phyloP scores from a whole-genome alignment of 495 filamentous ascomycete genomes.

The Aspergillus nidulans region DNA sequence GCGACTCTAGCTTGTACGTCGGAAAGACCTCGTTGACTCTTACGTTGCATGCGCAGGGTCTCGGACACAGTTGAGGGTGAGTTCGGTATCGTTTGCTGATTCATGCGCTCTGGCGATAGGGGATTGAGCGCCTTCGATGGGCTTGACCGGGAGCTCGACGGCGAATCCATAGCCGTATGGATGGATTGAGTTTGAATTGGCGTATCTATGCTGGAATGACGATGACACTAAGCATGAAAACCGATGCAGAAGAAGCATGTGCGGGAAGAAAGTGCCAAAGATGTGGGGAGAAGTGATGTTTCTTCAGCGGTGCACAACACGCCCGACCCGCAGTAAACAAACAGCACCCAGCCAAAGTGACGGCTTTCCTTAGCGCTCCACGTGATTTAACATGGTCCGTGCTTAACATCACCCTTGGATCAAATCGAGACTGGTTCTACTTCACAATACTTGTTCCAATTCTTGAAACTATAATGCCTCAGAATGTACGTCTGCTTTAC shows the following conservation, averaged over 20 bases:
- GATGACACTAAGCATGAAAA: slow-evolving; percentile 23
- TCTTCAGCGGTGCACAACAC: slow-evolving; percentile 26
- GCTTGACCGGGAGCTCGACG: slow-evolving; percentile 40
- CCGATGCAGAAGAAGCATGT: slow-evolving; percentile 5
- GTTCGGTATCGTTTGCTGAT: slow-evolving; percentile 56
- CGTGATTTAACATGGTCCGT: slow-evolving; percentile 8
- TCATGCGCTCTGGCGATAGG: slow-evolving; percentile 76
- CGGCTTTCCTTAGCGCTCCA: neutral
- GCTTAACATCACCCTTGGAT: neutral
- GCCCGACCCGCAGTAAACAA: slow-evolving; percentile 1
- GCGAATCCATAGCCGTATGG: slow-evolving; percentile 37
- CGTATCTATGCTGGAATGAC: neutral
- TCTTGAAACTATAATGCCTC: neutral
- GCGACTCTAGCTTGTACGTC: slow-evolving; percentile 86
- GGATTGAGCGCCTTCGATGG: slow-evolving; percentile 59
- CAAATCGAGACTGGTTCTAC: neutral
- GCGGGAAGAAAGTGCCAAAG: slow-evolving; percentile 12
- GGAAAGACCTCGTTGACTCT: slow-evolving; percentile 46
- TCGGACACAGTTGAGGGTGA: slow-evolving; percentile 52
- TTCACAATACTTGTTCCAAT: neutral
- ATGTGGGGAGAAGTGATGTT: slow-evolving; percentile 4
- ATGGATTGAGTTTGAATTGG: slow-evolving; percentile 6
- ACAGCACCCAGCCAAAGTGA: neutral
- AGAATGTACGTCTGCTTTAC: slow-evolving; percentile 5
- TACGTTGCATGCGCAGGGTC: slow-evolving; percentile 33